A percentile compares a stretch with the other conserved stretches of the same genome.
Conservation (phyloP, 1,284 basidiomycete genomes). For the Puccinia hordei region DNA sequence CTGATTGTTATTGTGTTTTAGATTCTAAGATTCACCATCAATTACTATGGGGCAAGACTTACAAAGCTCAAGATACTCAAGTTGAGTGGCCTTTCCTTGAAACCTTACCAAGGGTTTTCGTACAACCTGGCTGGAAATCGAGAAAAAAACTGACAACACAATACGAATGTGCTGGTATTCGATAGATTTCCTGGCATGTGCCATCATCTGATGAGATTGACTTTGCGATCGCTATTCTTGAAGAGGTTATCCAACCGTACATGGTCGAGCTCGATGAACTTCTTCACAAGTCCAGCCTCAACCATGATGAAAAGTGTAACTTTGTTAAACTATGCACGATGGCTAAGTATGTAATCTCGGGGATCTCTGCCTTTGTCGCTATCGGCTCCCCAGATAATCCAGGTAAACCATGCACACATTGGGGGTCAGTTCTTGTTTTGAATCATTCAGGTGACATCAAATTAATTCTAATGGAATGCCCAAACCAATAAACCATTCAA, state of each 20-base stretch:
- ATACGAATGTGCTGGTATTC: neutral
- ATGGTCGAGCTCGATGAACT: conserved; percentile 72
- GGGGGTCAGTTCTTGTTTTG: conserved; percentile 40
- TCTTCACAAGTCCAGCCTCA: conserved; percentile 50
- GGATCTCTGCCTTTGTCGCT: conserved; percentile 36
- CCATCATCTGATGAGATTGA: conserved; percentile 74
- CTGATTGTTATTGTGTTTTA: conserved; percentile 55
- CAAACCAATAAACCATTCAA: neutral
- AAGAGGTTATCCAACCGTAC: conserved; percentile 70
- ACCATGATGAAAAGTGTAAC: conserved; percentile 42
- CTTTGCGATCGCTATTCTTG: conserved; percentile 77
- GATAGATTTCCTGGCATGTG: conserved; percentile 78
- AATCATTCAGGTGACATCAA: conserved; percentile 18
- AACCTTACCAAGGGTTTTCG: neutral
- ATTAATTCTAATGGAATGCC: conserved; percentile 7
- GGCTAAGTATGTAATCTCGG: conserved; percentile 18
- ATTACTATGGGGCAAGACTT: conserved; percentile 79
- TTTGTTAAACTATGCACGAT: conserved; percentile 47
- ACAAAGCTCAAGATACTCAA: conserved; percentile 75
- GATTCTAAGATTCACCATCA: conserved; percentile 75
- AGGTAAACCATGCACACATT: conserved; percentile 24
- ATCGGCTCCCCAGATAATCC: conserved; percentile 35
- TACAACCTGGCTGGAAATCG: neutral
- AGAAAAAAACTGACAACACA: neutral
- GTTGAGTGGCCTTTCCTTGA: conserved; percentile 12